A percentile compares a stretch with the other conserved stretches of the same genome.
Evolutionary conservation across 75 land plant genomes (phyloP).

Genomic region (Isoetes taiwanensis): DNA sequence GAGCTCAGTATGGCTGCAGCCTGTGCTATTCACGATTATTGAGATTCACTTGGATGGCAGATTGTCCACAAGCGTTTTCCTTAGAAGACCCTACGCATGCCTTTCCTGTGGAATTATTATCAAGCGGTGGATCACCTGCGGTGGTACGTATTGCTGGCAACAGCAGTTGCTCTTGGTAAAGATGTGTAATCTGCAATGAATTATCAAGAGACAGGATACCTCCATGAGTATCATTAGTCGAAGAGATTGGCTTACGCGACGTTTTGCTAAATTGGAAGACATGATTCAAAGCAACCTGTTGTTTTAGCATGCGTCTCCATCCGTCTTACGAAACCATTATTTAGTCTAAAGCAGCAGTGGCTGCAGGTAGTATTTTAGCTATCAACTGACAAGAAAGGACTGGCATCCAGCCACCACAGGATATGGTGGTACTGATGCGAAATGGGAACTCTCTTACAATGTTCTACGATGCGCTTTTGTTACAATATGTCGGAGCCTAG

Average conservation of each 20-base stretch:
- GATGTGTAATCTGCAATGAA: slow-evolving; percentile 72
- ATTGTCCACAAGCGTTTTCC: slow-evolving; percentile 74
- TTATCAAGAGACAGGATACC: slow-evolving; percentile 39
- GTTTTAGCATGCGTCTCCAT: slow-evolving; percentile 24
- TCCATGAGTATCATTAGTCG: slow-evolving; percentile 67
- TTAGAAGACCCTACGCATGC: slow-evolving; percentile 66
- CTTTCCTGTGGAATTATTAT: slow-evolving; percentile 62
- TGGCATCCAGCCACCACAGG: slow-evolving; percentile 18
- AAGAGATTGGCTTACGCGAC: slow-evolving; percentile 69
- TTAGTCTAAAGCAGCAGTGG: slow-evolving; percentile 53
- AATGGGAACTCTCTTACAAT: slow-evolving; percentile 43
- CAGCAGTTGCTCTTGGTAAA: slow-evolving; percentile 78
- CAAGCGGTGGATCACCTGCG: slow-evolving; percentile 31
- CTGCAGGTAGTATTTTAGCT: slow-evolving; percentile 21
- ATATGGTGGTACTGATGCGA: slow-evolving; percentile 14
- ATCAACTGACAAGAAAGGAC: slow-evolving; percentile 38
- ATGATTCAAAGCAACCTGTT: slow-evolving; percentile 45
- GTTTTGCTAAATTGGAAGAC: slow-evolving; percentile 77
- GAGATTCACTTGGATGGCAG: slow-evolving; percentile 72
- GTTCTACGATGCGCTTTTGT: slow-evolving; percentile 55
- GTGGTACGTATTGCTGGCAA: slow-evolving; percentile 49
- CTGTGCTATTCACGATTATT: slow-evolving; percentile 56
- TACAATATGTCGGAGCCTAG: slow-evolving; percentile 37
- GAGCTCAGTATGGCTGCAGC: slow-evolving; percentile 42
- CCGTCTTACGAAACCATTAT: slow-evolving; percentile 42